Evolutionary conservation across 352 stramenopile genomes (phyloP).

Genomic region (Lagenidium giganteum): DNA sequence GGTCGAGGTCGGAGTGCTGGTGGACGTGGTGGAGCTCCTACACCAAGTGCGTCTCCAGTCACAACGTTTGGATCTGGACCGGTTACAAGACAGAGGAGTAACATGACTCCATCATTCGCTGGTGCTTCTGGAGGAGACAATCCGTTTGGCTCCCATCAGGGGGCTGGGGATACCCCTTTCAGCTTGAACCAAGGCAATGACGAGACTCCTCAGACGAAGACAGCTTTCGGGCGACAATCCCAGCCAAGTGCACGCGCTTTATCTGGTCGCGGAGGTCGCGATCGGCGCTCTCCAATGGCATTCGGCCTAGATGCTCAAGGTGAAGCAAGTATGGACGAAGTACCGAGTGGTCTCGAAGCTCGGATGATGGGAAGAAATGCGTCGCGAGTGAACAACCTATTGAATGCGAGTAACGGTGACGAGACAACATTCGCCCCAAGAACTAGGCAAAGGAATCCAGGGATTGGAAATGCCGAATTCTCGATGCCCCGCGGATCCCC

Average conservation of each 20-base stretch:
- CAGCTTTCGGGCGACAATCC: conserved; percentile 1
- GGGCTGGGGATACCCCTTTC: background rate
- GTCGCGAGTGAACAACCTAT: background rate
- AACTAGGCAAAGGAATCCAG: background rate
- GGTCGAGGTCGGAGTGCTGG: background rate
- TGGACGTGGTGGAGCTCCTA: background rate
- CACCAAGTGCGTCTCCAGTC: background rate
- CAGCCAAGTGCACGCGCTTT: conserved; percentile 1
- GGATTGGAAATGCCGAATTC: background rate
- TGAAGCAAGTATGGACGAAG: no score
- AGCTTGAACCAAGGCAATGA: background rate
- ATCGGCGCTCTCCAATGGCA: no score
- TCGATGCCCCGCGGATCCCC: background rate
- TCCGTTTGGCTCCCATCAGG: background rate
- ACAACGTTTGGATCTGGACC: no score
- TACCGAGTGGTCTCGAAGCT: conserved; percentile 6
- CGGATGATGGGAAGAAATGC: conserved; percentile 9
- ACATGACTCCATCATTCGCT: background rate
- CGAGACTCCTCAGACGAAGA: conserved; percentile 1
- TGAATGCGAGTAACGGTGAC: background rate
- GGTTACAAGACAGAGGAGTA: background rate
- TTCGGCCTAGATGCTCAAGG: no score
- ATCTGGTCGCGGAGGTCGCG: no score
- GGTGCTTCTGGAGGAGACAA: conserved; percentile 1
- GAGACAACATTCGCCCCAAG: background rate